Evolutionary conservation across 2,329 filamentous ascomycete genomes (phyloP).

Genomic region (Cadophora sp.): DNA sequence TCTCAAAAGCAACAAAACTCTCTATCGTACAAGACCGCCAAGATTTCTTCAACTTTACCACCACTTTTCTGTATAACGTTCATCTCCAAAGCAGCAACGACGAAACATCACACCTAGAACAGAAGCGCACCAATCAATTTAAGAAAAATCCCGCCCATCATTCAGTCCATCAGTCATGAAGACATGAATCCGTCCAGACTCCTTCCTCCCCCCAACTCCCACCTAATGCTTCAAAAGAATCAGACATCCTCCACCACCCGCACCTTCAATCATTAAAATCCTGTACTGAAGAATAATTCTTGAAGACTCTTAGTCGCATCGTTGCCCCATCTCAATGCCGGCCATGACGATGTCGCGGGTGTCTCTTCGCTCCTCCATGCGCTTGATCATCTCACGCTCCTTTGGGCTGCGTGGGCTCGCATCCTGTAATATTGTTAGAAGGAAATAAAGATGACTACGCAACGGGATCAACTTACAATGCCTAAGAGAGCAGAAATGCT

Average conservation of each 20-base stretch:
- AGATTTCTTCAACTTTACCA: conserved; percentile 13
- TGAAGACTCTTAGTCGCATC: conserved; percentile 29
- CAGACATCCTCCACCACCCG: conserved; percentile 20
- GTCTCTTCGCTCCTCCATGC: conserved; percentile 57
- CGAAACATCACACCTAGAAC: conserved; percentile 23
- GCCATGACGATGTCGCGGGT: conserved; percentile 39
- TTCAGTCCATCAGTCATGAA: conserved; percentile 23
- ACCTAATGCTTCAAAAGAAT: conserved; percentile 19
- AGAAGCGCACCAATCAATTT: conserved; percentile 19
- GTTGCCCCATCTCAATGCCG: conserved; percentile 32
- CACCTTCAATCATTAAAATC: conserved; percentile 31
- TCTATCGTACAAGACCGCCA: conserved; percentile 26
- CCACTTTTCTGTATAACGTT: conserved; percentile 14
- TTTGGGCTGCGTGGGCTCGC: conserved; percentile 62
- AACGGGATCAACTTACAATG: conserved; percentile 46
- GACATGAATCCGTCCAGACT: conserved; percentile 20
- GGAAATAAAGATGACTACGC: neutral
- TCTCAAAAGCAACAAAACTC: neutral
- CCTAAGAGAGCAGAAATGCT: conserved; percentile 69
- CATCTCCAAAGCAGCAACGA: conserved; percentile 21
- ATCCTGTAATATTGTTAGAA: conserved; percentile 46
- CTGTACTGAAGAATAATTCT: conserved; percentile 27
- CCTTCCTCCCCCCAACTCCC: conserved; percentile 16
- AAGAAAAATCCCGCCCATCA: conserved; percentile 23
- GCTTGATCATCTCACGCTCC: conserved; percentile 63